A percentile compares a stretch with the other conserved stretches of the same genome.
phyloP scores from a whole-genome alignment of 495 filamentous ascomycete genomes.

The Sordaria brevicollis region DNA sequence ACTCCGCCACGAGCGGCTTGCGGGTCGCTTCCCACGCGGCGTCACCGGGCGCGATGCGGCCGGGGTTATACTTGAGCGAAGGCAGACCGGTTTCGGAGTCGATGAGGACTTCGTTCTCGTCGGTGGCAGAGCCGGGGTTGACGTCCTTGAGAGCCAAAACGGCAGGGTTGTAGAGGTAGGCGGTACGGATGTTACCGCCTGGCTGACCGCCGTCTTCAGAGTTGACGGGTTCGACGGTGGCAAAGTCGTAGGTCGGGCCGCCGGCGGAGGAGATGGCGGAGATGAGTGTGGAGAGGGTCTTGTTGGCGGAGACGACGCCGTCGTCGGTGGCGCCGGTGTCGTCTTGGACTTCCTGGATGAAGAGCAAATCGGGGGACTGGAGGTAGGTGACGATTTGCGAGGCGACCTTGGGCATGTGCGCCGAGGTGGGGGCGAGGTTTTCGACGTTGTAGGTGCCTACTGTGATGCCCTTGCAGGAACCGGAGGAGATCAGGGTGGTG shows the following conservation, averaged over 20 bases:
- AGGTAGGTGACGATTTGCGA: constrained; percentile 45
- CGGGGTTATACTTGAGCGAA: constrained; percentile 47
- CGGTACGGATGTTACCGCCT: constrained; percentile 55
- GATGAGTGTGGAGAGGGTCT: constrained; percentile 35
- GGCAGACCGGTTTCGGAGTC: constrained; percentile 19
- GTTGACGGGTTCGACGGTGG: constrained; percentile 38
- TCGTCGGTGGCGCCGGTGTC: constrained; percentile 42
- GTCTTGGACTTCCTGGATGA: constrained; percentile 54
- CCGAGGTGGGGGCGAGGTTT: constrained; percentile 40
- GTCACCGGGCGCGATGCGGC: constrained; percentile 45
- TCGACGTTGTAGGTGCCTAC: constrained; percentile 53
- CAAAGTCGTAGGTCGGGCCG: constrained; percentile 34
- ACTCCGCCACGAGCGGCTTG: constrained; percentile 49
- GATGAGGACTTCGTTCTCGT: constrained; percentile 37
- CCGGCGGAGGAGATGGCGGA: constrained; percentile 28
- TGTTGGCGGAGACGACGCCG: constrained; percentile 35
- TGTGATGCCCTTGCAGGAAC: constrained; percentile 41
- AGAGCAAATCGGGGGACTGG: constrained; percentile 42
- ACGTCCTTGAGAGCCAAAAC: constrained; percentile 38
- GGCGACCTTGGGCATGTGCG: constrained; percentile 39
- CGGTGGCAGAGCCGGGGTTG: constrained; percentile 31
- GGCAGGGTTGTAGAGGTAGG: constrained; percentile 47
- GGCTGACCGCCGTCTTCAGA: constrained; percentile 46
- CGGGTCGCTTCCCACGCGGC: constrained; percentile 40
- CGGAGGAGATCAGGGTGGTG: constrained; percentile 32